These are phyloP conservation scores for Vigna nakashimae DNA, from an alignment of 306 rosid species.

Conservation along the genomic window DNA sequence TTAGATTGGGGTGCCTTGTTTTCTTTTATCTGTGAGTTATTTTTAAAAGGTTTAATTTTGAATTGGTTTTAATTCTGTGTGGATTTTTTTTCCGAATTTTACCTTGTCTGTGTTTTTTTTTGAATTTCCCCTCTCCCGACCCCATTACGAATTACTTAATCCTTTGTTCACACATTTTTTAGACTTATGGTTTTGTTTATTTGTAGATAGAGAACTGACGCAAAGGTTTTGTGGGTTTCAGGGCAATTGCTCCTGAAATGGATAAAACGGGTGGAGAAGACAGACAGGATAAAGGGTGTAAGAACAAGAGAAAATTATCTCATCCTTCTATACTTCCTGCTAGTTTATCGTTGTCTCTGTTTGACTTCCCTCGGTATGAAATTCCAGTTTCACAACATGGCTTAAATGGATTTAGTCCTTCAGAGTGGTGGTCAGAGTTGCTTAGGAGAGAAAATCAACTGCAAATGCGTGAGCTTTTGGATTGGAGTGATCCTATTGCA, in stretches of 20 bases:
- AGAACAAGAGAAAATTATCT: slow-evolving; percentile 51
- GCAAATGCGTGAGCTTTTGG: slow-evolving; percentile 44
- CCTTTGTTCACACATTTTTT: not conserved
- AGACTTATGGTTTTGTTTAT: slow-evolving; percentile 10
- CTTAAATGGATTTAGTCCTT: slow-evolving; percentile 31
- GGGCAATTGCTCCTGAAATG: slow-evolving; percentile 43
- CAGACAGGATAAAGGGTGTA: slow-evolving; percentile 39
- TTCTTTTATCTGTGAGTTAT: not conserved
- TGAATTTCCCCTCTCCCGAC: not conserved
- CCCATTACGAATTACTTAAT: not conserved
- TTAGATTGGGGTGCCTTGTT: not conserved
- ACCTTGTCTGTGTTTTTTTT: not conserved
- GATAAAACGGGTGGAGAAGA: slow-evolving; percentile 39
- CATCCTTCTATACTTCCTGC: slow-evolving; percentile 35
- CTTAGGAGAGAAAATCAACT: slow-evolving; percentile 40
- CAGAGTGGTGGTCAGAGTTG: slow-evolving; percentile 32
- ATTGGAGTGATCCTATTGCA: slow-evolving; percentile 67
- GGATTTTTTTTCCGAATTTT: slow-evolving; percentile 11
- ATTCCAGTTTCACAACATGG: slow-evolving; percentile 18
- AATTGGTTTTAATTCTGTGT: slow-evolving; percentile 20
- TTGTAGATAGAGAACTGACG: slow-evolving; percentile 40
- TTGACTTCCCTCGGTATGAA: slow-evolving; percentile 43
- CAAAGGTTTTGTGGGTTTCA: slow-evolving; percentile 28
- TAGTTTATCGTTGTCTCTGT: slow-evolving; percentile 11
- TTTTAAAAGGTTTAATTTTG: slow-evolving; percentile 26